Percentiles rank a stretch among this genome's conserved stretches.
Conservation (phyloP, 192 early-diverging fungal species). For the Coemansia asiatica region DNA sequence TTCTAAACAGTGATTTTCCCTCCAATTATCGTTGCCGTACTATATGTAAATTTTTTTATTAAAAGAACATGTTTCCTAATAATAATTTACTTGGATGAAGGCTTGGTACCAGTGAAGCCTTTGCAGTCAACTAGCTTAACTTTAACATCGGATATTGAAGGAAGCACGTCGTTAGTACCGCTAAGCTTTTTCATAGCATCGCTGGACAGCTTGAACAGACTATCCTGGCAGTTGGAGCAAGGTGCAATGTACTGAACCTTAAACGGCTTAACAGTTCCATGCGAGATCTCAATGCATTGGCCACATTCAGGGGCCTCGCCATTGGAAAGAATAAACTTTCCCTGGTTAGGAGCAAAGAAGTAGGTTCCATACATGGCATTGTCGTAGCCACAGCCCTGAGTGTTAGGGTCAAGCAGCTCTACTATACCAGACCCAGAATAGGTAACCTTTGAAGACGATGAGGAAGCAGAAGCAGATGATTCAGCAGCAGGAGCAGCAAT, state of each 20-base stretch:
- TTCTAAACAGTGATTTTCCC: too few relatives aligned
- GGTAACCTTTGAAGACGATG: background rate
- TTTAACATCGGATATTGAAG: background rate
- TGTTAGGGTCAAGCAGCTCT: background rate
- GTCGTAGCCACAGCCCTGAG: background rate
- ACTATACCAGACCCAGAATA: background rate
- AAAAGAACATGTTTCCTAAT: too few relatives aligned
- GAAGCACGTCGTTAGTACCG: background rate
- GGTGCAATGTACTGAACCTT: background rate
- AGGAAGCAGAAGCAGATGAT: background rate
- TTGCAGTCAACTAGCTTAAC: background rate
- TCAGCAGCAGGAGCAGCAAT: constrained; percentile 6
- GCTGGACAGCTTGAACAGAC: background rate
- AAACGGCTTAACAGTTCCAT: background rate
- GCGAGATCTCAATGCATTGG: background rate
- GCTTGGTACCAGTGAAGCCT: background rate
- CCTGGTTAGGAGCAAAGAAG: background rate
- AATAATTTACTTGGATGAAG: background rate
- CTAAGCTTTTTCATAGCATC: background rate
- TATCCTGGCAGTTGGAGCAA: background rate
- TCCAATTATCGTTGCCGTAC: too few relatives aligned
- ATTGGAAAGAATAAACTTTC: background rate
- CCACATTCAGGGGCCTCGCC: background rate
- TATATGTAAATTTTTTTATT: too few relatives aligned
- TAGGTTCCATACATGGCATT: background rate